Evolutionary conservation across 129 eudicot species (phyloP), one percentile per base, ranked within the genome.

Genomic region (Heracleum sosnowskyi): DNA sequence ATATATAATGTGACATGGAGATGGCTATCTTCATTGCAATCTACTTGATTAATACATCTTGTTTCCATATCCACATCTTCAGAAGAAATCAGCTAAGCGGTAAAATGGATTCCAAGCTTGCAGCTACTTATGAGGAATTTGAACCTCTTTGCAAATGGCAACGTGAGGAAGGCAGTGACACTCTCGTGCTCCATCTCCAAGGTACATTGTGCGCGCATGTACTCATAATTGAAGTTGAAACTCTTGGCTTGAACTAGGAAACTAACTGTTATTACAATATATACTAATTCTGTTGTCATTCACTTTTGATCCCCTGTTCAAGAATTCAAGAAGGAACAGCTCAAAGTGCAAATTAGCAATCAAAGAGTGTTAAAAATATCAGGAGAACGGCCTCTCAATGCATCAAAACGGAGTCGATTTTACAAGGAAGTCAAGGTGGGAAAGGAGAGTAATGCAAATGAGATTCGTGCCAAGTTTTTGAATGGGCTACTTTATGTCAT

Each of bases 111-210:
- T 15, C 71, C 34, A 76, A 76, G 64, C 41, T 75, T 34, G 76
- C n/a, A 69, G 26, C 74, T 29, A 68, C 1, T 33, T 83, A 84
- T 28, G 86, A 89, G 55, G 97, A 90, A 34, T 86, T 92, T 39
- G 97, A 90, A 70, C 97, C 96, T 8, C 77, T 85, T 16, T 90
- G 94, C 84, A 86, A 87, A 26, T 90, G 93, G 96, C 81, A 82
- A 49, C 86, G 86, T 0, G 86, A 87, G 62, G 88, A 90, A 35
- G 82, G 46, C 22, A 82, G 75, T 3, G 92, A 88, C 81, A 60
- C 84, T 62, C 89, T 93, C 34, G 80, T 81, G 62, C 46, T 93
- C 51, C 89, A 86, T 85, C 85, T 93, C 57, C 92, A 86, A 77
- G 98, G 98, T 92, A 83, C 12, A 16, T 41, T 10, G 28, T 46